phyloP scores from a whole-genome alignment of 2,329 filamentous ascomycete species.

The Fusarium anthophilum region DNA sequence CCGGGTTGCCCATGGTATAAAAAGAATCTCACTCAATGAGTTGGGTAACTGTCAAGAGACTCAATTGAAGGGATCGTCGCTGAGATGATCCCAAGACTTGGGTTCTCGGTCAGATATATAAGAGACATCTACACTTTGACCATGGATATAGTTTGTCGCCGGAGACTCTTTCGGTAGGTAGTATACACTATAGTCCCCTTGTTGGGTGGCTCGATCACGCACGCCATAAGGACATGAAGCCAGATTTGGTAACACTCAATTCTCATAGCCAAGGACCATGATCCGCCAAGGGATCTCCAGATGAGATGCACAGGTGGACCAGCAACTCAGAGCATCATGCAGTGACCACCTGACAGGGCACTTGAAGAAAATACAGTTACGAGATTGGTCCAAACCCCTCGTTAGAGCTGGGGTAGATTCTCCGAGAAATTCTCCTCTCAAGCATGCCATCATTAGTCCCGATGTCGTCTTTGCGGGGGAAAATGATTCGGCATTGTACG shows the following conservation, averaged over 20 bases:
- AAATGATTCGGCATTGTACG: constrained; percentile 35
- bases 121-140: constrained; percentile 13
- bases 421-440: constrained; percentile 46
- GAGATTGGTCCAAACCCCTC: constrained; percentile 13
- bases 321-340: neutral
- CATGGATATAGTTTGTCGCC: neutral
- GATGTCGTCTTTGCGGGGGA: constrained; percentile 45
- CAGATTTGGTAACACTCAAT: constrained; percentile 24
- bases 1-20: constrained; percentile 37
- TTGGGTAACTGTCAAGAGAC: neutral
- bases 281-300: neutral
- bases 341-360: neutral
- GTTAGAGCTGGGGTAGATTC: constrained; percentile 30
- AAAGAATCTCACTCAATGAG: neutral
- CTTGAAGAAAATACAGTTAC: neutral
- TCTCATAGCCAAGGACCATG: constrained; percentile 1
- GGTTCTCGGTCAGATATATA: constrained; percentile 38
- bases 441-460: constrained; percentile 39
- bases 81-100: constrained; percentile 5
- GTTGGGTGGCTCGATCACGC: constrained; percentile 36
- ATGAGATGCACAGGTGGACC: neutral
- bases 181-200: neutral
- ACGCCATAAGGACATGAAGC: constrained; percentile 39
- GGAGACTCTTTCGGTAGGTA: neutral
- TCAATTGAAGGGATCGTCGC: neutral